Conservation (phyloP, 2,329 filamentous ascomycete species). For the Paecilomyces formosus region DNA sequence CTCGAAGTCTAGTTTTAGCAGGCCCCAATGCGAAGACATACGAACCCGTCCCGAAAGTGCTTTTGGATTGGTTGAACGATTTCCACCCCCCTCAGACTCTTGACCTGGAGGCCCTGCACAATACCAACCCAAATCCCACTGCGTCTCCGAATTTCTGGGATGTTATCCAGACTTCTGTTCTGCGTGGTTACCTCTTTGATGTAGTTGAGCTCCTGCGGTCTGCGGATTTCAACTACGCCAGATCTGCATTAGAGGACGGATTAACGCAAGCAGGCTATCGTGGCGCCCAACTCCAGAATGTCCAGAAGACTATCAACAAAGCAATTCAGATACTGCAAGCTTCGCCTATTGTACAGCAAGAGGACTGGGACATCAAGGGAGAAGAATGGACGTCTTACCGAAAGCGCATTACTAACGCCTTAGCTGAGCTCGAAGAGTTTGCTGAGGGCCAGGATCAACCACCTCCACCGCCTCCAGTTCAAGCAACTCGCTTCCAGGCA, state of each 20-base stretch:
- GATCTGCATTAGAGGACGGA: conserved; percentile 55
- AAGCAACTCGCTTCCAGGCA: conserved; percentile 39
- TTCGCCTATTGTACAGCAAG: conserved; percentile 58
- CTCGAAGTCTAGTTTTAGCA: conserved; percentile 22
- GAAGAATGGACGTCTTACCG: conserved; percentile 81
- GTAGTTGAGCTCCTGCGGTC: conserved; percentile 62
- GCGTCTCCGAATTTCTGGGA: conserved; percentile 79
- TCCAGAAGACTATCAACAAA: conserved; percentile 62
- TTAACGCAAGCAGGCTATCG: conserved; percentile 61
- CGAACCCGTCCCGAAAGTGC: conserved; percentile 60
- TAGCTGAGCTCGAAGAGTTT: conserved; percentile 66
- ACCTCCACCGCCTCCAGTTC: conserved; percentile 29
- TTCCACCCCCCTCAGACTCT: conserved; percentile 66
- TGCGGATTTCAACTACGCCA: conserved; percentile 72
- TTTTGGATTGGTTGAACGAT: conserved; percentile 75
- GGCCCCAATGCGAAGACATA: conserved; percentile 17
- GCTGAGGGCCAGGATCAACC: conserved; percentile 63
- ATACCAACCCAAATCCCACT: conserved; percentile 63
- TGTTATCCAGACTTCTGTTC: conserved; percentile 62
- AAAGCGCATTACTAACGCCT: conserved; percentile 60
- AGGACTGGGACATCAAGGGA: conserved; percentile 75
- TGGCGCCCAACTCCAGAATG: conserved; percentile 68
- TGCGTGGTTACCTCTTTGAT: conserved; percentile 66
- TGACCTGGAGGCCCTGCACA: conserved; percentile 59
- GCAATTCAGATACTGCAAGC: conserved; percentile 62